phyloP scores from a whole-genome alignment of 2,329 filamentous ascomycete species.

The Nakataea oryzae region DNA sequence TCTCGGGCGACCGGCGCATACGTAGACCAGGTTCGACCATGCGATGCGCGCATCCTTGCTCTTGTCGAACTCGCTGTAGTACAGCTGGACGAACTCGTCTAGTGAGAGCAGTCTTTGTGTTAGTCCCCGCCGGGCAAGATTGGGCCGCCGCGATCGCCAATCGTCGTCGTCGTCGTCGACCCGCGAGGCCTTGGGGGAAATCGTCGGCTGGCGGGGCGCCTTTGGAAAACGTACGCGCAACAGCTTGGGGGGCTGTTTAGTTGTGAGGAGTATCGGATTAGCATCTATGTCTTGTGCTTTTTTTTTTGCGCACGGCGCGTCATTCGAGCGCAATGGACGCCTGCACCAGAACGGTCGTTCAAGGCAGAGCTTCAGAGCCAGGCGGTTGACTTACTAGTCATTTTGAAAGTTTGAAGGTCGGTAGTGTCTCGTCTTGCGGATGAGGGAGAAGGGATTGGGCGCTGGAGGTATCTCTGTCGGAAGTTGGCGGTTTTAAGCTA shows the following conservation, averaged over 20 bases:
- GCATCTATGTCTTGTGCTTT: background rate
- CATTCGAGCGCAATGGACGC: background rate
- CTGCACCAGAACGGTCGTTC: background rate
- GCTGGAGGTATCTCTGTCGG: background rate
- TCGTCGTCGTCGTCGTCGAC: background rate
- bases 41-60: conserved; percentile 12
- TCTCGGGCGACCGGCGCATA: background rate
- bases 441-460: background rate
- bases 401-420: background rate
- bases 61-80: conserved; percentile 79
- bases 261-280: background rate
- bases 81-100: conserved; percentile 86
- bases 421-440: background rate
- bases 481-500: background rate
- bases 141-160: background rate
- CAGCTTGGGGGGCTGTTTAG: conserved; percentile 3
- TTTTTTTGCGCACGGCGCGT: background rate
- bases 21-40: conserved; percentile 5
- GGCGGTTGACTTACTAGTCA: conserved; percentile 2
- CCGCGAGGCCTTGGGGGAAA: background rate
- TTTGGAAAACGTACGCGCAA: conserved; percentile 2
- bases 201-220: background rate
- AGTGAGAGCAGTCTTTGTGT: conserved; percentile 6
- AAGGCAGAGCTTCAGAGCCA: background rate
- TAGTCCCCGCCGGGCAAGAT: background rate